A percentile compares a stretch with the other conserved stretches of the same genome.
Conservation (phyloP, 805 yeast species). For the Wickerhamiella qilinensis region DNA sequence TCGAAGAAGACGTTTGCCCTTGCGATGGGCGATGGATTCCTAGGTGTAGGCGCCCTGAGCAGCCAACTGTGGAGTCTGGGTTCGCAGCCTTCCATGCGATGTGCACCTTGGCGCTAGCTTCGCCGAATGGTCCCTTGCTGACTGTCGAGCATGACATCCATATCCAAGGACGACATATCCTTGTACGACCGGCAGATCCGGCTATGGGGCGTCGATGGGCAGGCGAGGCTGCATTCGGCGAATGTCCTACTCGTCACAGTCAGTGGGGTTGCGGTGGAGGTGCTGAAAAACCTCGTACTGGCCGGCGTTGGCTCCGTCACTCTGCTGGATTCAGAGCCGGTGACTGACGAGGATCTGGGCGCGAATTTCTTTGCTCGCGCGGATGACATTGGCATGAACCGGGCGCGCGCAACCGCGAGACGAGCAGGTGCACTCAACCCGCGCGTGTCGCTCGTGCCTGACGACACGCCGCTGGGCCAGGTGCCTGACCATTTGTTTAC, state of each 20-base stretch:
- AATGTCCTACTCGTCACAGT: constrained; percentile 52
- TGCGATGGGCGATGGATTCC: too few species aligned
- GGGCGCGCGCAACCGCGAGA: constrained; percentile 31
- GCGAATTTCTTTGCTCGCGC: constrained; percentile 46
- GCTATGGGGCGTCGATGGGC: constrained; percentile 93
- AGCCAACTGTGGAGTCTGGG: too few species aligned
- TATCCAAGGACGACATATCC: constrained; percentile 4
- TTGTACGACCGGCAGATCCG: constrained; percentile 82
- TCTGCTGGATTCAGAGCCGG: constrained; percentile 33
- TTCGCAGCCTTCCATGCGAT: too few species aligned
- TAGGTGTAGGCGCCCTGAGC: too few species aligned
- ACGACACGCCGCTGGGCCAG: constrained; percentile 23
- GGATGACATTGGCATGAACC: constrained; percentile 27
- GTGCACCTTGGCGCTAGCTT: too few species aligned
- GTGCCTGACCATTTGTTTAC: constrained; percentile 27
- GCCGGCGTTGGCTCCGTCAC: constrained; percentile 57
- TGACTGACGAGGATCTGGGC: constrained; percentile 31
- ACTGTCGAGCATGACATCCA: too few species aligned
- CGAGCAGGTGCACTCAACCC: constrained; percentile 58
- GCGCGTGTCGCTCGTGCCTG: constrained; percentile 41
- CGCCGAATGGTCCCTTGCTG: too few species aligned
- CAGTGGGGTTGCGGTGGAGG: constrained; percentile 65
- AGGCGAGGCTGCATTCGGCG: constrained; percentile 55
- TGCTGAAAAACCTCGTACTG: constrained; percentile 58
- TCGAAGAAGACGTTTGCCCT: too few species aligned